phyloP scores from a whole-genome alignment of 768 basidiomycete species.

The Kwoniella newhampshirensis region DNA sequence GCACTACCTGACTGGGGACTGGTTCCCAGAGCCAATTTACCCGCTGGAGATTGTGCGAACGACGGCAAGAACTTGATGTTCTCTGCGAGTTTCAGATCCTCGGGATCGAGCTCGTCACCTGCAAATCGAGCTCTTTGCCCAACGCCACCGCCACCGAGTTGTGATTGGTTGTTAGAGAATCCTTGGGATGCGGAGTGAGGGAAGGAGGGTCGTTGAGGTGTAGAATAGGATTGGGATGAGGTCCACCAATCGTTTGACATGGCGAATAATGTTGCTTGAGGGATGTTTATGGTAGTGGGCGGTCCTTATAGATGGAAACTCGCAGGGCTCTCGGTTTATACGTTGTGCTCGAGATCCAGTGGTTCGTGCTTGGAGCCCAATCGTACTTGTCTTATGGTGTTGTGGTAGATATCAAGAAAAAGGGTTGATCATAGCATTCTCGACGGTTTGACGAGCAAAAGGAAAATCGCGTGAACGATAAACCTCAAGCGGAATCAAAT shows the following conservation, averaged over 20 bases:
- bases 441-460: too few relatives aligned
- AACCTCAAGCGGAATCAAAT: too few relatives aligned
- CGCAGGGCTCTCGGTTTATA: too few relatives aligned
- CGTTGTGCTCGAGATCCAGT: too few relatives aligned
- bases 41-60: constrained; percentile 41
- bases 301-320: too few relatives aligned
- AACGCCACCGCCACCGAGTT: background rate
- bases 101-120: constrained; percentile 42
- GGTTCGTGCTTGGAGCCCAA: too few relatives aligned
- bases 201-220: constrained; percentile 18
- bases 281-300: too few relatives aligned
- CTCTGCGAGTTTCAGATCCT: constrained; percentile 42
- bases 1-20: constrained; percentile 7
- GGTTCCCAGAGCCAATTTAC: constrained; percentile 35
- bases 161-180: background rate
- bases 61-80: constrained; percentile 41
- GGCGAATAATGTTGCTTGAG: too few relatives aligned
- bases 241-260: constrained; percentile 39
- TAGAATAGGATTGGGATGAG: constrained; percentile 14
- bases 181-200: constrained; percentile 1
- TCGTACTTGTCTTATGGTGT: too few relatives aligned
- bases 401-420: too few relatives aligned
- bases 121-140: background rate
- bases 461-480: too few relatives aligned
- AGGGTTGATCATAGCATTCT: background rate